Conservation (phyloP, 1,139 yeast genomes). For the Petasospora rhodanensis region DNA sequence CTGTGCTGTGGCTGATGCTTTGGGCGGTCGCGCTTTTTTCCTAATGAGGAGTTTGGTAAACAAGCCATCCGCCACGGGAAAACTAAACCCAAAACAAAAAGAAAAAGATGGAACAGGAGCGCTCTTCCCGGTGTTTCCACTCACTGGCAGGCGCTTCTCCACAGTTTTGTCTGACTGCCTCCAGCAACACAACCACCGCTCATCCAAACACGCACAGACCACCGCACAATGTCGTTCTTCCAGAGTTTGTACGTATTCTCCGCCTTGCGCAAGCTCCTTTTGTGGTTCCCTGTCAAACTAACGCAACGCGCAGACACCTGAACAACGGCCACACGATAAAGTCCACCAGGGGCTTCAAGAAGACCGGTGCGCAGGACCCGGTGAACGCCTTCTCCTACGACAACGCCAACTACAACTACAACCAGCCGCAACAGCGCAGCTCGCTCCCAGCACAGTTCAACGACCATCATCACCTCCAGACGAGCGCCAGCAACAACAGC, state of each 20-base stretch:
- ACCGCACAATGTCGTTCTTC: conserved; percentile 40
- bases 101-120: too few relatives aligned
- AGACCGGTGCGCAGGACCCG: conserved; percentile 15
- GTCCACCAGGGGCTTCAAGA: conserved; percentile 51
- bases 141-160: too few relatives aligned
- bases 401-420: conserved; percentile 26
- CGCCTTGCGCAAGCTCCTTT: not conserved
- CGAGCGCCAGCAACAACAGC: conserved; percentile 16
- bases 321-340: conserved; percentile 50
- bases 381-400: too few relatives aligned
- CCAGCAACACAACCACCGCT: too few relatives aligned
- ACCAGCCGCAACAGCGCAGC: conserved; percentile 27
- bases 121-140: too few relatives aligned
- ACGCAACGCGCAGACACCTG: conserved; percentile 19
- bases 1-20: too few relatives aligned
- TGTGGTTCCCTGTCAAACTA: not conserved
- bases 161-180: too few relatives aligned
- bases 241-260: conserved; percentile 40
- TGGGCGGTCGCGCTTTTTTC: too few relatives aligned
- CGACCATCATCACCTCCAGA: conserved; percentile 3
- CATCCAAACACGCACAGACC: conserved; percentile 1
- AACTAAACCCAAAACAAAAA: too few relatives aligned
- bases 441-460: conserved; percentile 9
- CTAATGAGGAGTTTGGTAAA: too few relatives aligned
- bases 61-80: too few relatives aligned